phyloP scores from a whole-genome alignment of 2,329 filamentous ascomycete species.

The Colletotrichum sp. region DNA sequence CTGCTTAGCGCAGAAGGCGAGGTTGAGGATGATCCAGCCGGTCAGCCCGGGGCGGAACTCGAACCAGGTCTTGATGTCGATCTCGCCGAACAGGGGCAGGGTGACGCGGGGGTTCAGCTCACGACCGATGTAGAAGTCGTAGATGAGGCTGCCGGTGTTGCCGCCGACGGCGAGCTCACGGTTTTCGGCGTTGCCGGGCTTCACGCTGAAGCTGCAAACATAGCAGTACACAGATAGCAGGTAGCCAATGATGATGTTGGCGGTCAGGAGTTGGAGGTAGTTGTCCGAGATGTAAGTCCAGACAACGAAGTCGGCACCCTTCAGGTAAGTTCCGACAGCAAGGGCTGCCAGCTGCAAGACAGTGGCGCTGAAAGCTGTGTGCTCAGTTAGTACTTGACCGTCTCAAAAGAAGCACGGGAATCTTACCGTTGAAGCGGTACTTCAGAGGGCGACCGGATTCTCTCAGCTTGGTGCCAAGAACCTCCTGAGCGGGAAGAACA shows the following conservation, averaged over 20 bases:
- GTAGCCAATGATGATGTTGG: slow-evolving; percentile 68
- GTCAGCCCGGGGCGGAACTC: slow-evolving; percentile 75
- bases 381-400: neutral
- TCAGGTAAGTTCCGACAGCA: slow-evolving; percentile 63
- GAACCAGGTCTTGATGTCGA: slow-evolving; percentile 75
- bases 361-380: neutral
- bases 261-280: slow-evolving; percentile 69
- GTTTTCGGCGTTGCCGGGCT: slow-evolving; percentile 60
- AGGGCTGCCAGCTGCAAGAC: slow-evolving; percentile 8
- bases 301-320: slow-evolving; percentile 69
- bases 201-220: slow-evolving; percentile 67
- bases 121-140: slow-evolving; percentile 80
- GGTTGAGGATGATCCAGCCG: slow-evolving; percentile 72
- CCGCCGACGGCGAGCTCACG: slow-evolving; percentile 72
- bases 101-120: slow-evolving; percentile 74
- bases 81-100: slow-evolving; percentile 67
- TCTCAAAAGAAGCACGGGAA: rapidly evolving
- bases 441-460: slow-evolving; percentile 70
- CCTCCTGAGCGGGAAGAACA: slow-evolving; percentile 73
- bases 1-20: slow-evolving; percentile 72
- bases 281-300: slow-evolving; percentile 79
- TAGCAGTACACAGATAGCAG: slow-evolving; percentile 67
- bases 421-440: slow-evolving; percentile 77
- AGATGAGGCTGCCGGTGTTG: slow-evolving; percentile 70
- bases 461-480: slow-evolving; percentile 70